Evolutionary conservation across 148 eudicot genomes (phyloP).

Genomic region (Camellia japonica): DNA sequence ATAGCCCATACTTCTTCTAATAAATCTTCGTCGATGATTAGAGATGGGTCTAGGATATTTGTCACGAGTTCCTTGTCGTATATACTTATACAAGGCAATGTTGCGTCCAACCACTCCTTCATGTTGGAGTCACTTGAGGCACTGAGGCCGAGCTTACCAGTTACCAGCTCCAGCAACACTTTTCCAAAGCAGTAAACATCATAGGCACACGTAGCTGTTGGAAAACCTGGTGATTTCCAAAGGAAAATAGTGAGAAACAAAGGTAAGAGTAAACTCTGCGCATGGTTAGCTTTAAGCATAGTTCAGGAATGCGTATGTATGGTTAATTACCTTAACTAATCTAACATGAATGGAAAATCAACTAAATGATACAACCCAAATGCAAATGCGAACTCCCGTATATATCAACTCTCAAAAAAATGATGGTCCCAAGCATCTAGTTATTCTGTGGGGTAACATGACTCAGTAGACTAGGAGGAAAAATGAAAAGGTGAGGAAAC

Average conservation of each 20-base stretch:
- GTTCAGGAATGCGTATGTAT: not conserved
- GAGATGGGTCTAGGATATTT: constrained; percentile 86
- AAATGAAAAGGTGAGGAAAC: not conserved
- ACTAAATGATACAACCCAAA: not conserved
- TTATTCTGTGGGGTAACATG: not conserved
- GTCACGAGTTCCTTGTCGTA: constrained; percentile 90
- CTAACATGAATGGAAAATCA: not conserved
- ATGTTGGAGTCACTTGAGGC: constrained; percentile 51
- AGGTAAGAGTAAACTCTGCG: not conserved
- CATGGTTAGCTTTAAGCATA: not conserved
- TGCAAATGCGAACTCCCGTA: not conserved
- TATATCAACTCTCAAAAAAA: not conserved
- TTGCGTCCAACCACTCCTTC: constrained; percentile 74
- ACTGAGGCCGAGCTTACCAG: constrained; percentile 88
- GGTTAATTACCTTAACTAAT: not conserved
- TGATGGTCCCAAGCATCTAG: not conserved
- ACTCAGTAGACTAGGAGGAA: not conserved
- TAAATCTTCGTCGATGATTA: constrained; percentile 90
- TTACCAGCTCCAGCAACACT: constrained; percentile 90
- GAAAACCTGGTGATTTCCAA: constrained; percentile 46
- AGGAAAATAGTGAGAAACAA: not conserved
- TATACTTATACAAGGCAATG: constrained; percentile 66
- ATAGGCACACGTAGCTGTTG: constrained; percentile 67
- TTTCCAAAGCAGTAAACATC: constrained; percentile 96
- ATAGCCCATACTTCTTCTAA: constrained; percentile 99